These are phyloP conservation scores for Sphagnum magellanicum DNA, from an alignment of 228 moss, liverwort and hornwort genomes.

Conservation along the genomic window DNA sequence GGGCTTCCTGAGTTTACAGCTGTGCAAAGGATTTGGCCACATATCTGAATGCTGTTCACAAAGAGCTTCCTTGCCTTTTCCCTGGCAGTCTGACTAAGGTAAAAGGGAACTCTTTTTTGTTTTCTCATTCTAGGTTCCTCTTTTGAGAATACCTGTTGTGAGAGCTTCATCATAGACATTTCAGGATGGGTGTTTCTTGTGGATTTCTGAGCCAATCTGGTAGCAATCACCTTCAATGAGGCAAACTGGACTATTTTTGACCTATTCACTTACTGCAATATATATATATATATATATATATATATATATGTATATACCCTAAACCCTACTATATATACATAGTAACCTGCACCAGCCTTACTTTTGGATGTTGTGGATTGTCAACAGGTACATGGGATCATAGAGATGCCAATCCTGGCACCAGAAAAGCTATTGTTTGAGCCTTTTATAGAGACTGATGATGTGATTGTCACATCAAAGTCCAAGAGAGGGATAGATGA, in stretches of 20 bases:
- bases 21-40: conserved; percentile 67
- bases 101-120: neutral
- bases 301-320: too few species aligned
- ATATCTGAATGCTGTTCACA: conserved; percentile 53
- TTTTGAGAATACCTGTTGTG: too few species aligned
- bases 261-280: too few species aligned
- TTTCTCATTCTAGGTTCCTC: neutral
- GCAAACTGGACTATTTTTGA: too few species aligned
- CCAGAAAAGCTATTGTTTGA: conserved; percentile 63
- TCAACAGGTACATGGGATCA: conserved; percentile 70
- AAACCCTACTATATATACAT: too few species aligned
- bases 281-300: too few species aligned
- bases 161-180: too few species aligned
- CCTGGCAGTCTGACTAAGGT: conserved; percentile 80
- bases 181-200: too few species aligned
- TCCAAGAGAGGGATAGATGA: conserved; percentile 5
- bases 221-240: too few species aligned
- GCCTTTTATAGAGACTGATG: conserved; percentile 81
- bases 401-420: conserved; percentile 81
- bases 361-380: neutral
- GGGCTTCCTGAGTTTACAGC: conserved; percentile 19
- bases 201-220: too few species aligned
- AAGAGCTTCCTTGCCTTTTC: conserved; percentile 43
- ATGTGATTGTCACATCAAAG: conserved; percentile 54
- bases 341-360: too few species aligned